Evolutionary conservation across 2,329 filamentous ascomycete species (phyloP).

Genomic region (Penicillium janthinellum): DNA sequence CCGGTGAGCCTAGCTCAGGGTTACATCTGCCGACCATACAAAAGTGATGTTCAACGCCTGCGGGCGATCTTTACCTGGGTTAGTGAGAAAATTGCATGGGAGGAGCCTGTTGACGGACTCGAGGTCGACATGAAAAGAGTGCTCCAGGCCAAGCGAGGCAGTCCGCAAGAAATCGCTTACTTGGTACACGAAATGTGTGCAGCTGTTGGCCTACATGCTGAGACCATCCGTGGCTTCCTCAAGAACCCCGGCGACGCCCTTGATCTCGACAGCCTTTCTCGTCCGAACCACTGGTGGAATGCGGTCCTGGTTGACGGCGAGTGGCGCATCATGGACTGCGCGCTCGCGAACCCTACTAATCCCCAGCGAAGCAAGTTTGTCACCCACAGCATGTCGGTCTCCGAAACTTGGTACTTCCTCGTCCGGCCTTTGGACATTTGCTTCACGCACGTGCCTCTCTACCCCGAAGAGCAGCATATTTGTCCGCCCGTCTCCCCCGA

Average conservation of each 20-base stretch:
- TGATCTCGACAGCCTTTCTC: conserved; percentile 79
- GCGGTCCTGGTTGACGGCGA: conserved; percentile 88
- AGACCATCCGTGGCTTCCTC: conserved; percentile 85
- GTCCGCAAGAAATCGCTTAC: conserved; percentile 83
- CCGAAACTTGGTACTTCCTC: conserved; percentile 95
- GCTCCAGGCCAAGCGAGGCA: conserved; percentile 80
- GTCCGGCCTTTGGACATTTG: conserved; percentile 83
- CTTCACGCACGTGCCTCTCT: conserved; percentile 91
- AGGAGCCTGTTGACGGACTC: conserved; percentile 87
- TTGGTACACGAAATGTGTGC: conserved; percentile 92
- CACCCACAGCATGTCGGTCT: conserved; percentile 65
- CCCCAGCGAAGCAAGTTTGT: conserved; percentile 79
- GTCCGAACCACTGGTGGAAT: conserved; percentile 98
- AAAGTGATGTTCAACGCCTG: conserved; percentile 88
- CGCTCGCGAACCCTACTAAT: conserved; percentile 86
- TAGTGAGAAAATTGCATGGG: conserved; percentile 91
- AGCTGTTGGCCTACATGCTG: conserved; percentile 83
- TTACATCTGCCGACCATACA: conserved; percentile 90
- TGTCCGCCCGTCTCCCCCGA: conserved; percentile 86
- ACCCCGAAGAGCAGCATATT: conserved; percentile 87
- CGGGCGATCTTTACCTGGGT: conserved; percentile 98
- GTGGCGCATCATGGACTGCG: conserved; percentile 96
- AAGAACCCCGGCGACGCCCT: conserved; percentile 84
- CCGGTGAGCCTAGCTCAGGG: conserved; percentile 81
- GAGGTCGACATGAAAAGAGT: conserved; percentile 77